Evolutionary conservation across 148 eudicot genomes (phyloP).

Genomic region (Mesembryanthemum crystallinum): DNA sequence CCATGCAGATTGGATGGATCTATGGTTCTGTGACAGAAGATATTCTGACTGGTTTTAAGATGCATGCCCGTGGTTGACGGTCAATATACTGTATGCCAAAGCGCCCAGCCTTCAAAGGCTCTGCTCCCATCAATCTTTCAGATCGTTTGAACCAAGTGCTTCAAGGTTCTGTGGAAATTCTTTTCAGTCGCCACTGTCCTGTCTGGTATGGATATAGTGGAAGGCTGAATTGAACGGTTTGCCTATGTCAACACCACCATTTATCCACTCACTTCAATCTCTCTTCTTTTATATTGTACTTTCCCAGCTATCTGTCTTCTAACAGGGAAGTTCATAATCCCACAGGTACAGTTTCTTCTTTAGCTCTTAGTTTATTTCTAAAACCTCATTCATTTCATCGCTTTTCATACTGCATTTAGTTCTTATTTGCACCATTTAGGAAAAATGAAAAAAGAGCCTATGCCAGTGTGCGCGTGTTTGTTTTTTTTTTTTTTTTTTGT

Average conservation of each 20-base stretch:
- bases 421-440: too few species aligned
- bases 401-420: too few species aligned
- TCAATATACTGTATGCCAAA: constrained; percentile 75
- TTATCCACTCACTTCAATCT: constrained; percentile 65
- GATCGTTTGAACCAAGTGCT: constrained; percentile 81
- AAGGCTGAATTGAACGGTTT: constrained; percentile 59
- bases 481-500: too few species aligned
- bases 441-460: too few species aligned
- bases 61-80: constrained; percentile 80
- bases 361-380: too few species aligned
- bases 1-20: constrained; percentile 75
- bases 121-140: constrained; percentile 78
- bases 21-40: constrained; percentile 83
- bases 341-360: too few species aligned
- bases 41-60: constrained; percentile 78
- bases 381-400: too few species aligned
- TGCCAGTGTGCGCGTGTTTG: too few species aligned
- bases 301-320: constrained; percentile 73
- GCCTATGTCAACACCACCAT: constrained; percentile 67
- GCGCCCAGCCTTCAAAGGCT: constrained; percentile 73
- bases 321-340: constrained; percentile 69
- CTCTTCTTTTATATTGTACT: constrained; percentile 65
- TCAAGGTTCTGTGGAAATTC: constrained; percentile 73
- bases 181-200: constrained; percentile 76
- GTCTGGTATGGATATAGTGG: constrained; percentile 72